Evolutionary conservation across 352 stramenopile species (phyloP).

Genomic region (Plasmopara muralis): DNA sequence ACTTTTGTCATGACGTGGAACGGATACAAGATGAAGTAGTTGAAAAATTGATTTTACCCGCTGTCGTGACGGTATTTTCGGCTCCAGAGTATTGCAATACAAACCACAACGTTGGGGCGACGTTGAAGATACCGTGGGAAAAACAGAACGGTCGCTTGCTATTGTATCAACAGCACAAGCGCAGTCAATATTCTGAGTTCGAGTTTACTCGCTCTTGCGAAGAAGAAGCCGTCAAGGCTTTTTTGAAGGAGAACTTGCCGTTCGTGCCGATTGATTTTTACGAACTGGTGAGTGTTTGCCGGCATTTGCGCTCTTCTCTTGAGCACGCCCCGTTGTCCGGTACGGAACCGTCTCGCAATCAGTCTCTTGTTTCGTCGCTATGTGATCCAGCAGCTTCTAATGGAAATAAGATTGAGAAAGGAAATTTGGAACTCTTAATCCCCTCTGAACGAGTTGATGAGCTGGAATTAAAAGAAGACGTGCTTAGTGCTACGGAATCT

Average conservation of each 20-base stretch:
- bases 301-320: constrained; percentile 45
- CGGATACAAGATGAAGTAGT: constrained; percentile 12
- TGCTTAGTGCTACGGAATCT: constrained; percentile 6
- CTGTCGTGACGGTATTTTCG: constrained; percentile 77
- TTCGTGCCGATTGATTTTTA: constrained; percentile 80
- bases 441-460: constrained; percentile 8
- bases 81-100: constrained; percentile 82
- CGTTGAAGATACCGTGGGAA: constrained; percentile 57
- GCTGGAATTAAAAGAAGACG: constrained; percentile 13
- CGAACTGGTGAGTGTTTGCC: constrained; percentile 55
- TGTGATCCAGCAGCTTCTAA: constrained; percentile 18
- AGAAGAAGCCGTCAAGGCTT: constrained; percentile 41
- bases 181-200: constrained; percentile 44
- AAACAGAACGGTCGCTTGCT: constrained; percentile 30
- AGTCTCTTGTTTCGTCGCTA: constrained; percentile 32
- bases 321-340: constrained; percentile 18
- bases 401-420: constrained; percentile 15
- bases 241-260: constrained; percentile 50
- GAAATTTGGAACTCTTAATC: constrained; percentile 25
- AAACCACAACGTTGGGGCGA: constrained; percentile 76
- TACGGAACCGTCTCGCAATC: constrained; percentile 10
- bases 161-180: constrained; percentile 66
- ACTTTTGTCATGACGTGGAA: constrained; percentile 36
- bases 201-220: constrained; percentile 53
- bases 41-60: constrained; percentile 28